Percentiles rank a stretch among this genome's conserved stretches.
phyloP scores from a whole-genome alignment of 2,329 filamentous ascomycete genomes.

The Macrophomina tecta region DNA sequence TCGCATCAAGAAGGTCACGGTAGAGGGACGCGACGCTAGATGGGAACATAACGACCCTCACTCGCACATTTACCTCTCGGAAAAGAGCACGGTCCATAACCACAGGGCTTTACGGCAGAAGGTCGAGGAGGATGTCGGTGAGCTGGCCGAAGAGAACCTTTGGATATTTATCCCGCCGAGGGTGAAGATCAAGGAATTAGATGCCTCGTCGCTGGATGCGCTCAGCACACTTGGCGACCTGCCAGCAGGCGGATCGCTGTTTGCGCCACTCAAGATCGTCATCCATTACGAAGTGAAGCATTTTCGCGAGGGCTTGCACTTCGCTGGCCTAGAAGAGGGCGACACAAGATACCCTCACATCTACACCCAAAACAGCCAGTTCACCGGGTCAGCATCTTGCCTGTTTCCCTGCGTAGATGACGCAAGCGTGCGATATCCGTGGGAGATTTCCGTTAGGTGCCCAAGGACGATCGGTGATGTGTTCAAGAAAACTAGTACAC shows the following conservation, averaged over 20 bases:
- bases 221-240: constrained; percentile 32
- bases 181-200: constrained; percentile 67
- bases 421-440: constrained; percentile 77
- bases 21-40: constrained; percentile 46
- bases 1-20: constrained; percentile 58
- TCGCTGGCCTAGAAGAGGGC: constrained; percentile 80
- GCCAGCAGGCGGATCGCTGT: constrained; percentile 46
- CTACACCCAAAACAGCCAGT: constrained; percentile 82
- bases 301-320: constrained; percentile 87
- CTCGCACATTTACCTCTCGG: constrained; percentile 66
- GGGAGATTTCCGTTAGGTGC: constrained; percentile 87
- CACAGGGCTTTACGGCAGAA: constrained; percentile 78
- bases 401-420: constrained; percentile 96
- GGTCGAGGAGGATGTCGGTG: constrained; percentile 61
- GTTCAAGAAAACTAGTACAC: constrained; percentile 44
- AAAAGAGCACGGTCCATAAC: constrained; percentile 69
- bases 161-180: constrained; percentile 64
- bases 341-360: constrained; percentile 88
- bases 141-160: constrained; percentile 63
- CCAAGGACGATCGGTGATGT: constrained; percentile 85
- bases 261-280: constrained; percentile 66
- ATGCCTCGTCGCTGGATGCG: constrained; percentile 51
- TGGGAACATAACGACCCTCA: constrained; percentile 69
- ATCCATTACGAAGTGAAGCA: constrained; percentile 80
- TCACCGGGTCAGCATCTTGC: constrained; percentile 79